These are phyloP conservation scores for Quercus engelmannii DNA, from an alignment of 306 rosid genomes.

Conservation along the genomic window DNA sequence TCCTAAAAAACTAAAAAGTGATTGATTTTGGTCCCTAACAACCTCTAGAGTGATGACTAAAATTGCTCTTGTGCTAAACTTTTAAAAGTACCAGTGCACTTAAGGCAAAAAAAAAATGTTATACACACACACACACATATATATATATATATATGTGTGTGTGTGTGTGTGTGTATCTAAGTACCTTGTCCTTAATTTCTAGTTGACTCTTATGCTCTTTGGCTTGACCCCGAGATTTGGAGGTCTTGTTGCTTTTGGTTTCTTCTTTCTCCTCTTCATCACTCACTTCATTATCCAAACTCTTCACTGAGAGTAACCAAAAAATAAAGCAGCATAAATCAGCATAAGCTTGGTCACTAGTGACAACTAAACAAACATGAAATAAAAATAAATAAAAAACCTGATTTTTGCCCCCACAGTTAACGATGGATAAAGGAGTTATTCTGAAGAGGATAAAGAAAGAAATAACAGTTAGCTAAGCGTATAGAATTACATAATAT, in stretches of 20 bases:
- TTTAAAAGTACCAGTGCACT: too few relatives aligned
- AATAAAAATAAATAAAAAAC: neutral
- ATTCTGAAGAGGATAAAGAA: neutral
- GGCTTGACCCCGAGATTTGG: constrained; percentile 40
- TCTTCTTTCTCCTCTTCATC: constrained; percentile 27
- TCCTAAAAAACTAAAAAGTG: too few relatives aligned
- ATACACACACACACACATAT: too few relatives aligned
- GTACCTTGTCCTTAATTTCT: constrained; percentile 59
- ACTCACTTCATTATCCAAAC: neutral
- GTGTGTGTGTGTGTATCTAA: too few relatives aligned
- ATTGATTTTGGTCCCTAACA: too few relatives aligned
- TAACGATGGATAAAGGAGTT: neutral
- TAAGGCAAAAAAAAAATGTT: too few relatives aligned
- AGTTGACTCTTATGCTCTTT: constrained; percentile 66
- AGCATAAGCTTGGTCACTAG: neutral
- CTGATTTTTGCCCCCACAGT: neutral
- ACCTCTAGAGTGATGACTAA: too few relatives aligned
- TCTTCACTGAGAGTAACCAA: constrained; percentile 25
- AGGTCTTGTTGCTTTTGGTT: constrained; percentile 19
- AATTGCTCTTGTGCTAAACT: too few relatives aligned
- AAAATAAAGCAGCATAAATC: neutral
- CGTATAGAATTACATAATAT: neutral
- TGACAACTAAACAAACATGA: neutral
- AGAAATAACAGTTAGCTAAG: neutral
- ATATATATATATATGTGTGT: too few relatives aligned